Evolutionary conservation across 306 rosid species (phyloP), one percentile per base, ranked within the genome.

Genomic region (Corylus heterophylla): DNA sequence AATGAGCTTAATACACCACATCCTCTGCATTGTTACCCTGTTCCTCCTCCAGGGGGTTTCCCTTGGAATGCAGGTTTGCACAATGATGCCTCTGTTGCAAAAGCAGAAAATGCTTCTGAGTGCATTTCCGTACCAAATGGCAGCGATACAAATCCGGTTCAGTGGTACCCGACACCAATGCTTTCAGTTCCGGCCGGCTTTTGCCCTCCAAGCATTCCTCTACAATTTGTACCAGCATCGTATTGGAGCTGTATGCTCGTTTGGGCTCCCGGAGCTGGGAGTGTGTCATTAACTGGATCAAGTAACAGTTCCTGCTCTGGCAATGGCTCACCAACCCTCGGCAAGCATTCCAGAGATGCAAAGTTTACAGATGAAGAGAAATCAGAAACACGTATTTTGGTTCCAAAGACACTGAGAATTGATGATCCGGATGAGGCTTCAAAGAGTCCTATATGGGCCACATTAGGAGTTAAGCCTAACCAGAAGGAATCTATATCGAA

Each of bases 301-400:
- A 79, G 80, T 75, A 84, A 84, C 42, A 83, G 86, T 55, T 81
- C 82, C 83, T 88, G 78, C 83, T 74, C 85, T 0, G 81, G 87
- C 12, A 85, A 78, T 82, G 87, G 78, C 16, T 86, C 86, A 1
- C 83, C 86, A 7, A 87, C 80, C 4, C 79, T 90, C 7, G 97
- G 94, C 2, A 90, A 92, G 76, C 97, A 89, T 76, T 77, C 74
- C 2, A 86, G 93, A 69, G 95, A 87, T 13, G 51, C 80, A 2
- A 50, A 77, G 75, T 69, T 45, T 52, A 29, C 71, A 10, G 88
- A 87, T 48, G 85, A 75, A 68, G 93, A 88, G 62, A 85, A 70
- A 51, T 71, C 81, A 50, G 92, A 85, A 44, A 86, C 82, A 31
- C 67, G 79, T 52, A 64, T 76, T 54, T 83, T 82, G 71, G 82